Percentiles rank a stretch among this genome's conserved stretches.
Evolutionary conservation across 192 early-diverging fungal species (phyloP).

Genomic region (Backusella mclennaniae): DNA sequence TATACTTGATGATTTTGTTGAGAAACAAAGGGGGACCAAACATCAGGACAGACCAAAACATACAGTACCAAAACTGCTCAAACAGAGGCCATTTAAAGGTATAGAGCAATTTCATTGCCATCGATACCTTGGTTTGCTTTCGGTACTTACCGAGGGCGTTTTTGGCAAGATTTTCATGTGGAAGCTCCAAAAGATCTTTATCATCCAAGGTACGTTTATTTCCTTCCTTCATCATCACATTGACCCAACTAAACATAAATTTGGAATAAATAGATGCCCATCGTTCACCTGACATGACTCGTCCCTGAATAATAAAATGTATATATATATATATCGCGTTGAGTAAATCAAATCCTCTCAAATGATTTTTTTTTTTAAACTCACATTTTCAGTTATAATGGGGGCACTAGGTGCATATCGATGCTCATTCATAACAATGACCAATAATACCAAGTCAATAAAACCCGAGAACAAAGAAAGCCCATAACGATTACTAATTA

Average conservation of each 20-base stretch:
- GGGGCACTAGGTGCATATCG: not conserved
- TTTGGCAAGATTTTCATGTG: constrained; percentile 43
- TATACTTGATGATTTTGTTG: constrained; percentile 51
- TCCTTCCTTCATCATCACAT: constrained; percentile 51
- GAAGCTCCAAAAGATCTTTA: constrained; percentile 51
- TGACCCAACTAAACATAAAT: constrained; percentile 54
- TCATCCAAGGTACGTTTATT: constrained; percentile 40
- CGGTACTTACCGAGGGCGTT: constrained; percentile 19
- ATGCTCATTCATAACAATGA: constrained; percentile 20
- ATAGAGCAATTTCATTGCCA: not conserved
- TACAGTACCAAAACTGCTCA: constrained; percentile 32
- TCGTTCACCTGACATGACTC: constrained; percentile 27
- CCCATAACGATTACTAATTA: constrained; percentile 4
- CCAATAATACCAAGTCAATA: constrained; percentile 5
- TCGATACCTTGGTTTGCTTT: not conserved
- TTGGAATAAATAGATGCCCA: constrained; percentile 31
- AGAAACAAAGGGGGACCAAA: constrained; percentile 59
- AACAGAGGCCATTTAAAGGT: constrained; percentile 41
- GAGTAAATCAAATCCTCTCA: not conserved
- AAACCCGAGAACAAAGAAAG: constrained; percentile 13
- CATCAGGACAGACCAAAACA: constrained; percentile 24
- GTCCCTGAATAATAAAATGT: constrained; percentile 14
- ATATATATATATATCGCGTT: constrained; percentile 4
- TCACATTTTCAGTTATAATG: constrained; percentile 17
- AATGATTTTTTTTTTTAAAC: not conserved